phyloP scores from a whole-genome alignment of 306 rosid genomes.

The Acacia crassicarpa region DNA sequence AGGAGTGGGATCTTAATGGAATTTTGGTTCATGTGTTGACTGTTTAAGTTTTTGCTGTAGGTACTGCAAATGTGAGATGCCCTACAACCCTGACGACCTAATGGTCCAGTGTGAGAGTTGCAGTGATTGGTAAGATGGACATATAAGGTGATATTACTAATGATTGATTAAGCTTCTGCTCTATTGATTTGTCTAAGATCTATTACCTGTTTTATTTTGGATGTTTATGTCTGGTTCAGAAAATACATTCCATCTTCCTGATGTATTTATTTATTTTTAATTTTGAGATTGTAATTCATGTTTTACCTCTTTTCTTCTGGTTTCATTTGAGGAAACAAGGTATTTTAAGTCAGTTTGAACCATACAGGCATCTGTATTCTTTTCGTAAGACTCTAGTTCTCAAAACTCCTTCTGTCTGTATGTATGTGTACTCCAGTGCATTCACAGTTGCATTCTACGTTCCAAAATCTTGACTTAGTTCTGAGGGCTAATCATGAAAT shows the following conservation, averaged over 20 bases:
- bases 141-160: slow-evolving; percentile 8
- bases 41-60: slow-evolving; percentile 50
- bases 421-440: background rate
- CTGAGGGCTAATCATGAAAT: background rate
- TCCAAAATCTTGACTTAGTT: slow-evolving; percentile 6
- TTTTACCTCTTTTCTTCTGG: slow-evolving; percentile 32
- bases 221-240: slow-evolving; percentile 21
- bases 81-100: slow-evolving; percentile 94
- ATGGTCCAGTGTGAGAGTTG: slow-evolving; percentile 98
- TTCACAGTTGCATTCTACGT: background rate
- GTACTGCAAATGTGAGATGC: slow-evolving; percentile 99
- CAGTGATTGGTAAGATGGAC: slow-evolving; percentile 79
- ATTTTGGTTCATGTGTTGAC: slow-evolving; percentile 27
- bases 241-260: slow-evolving; percentile 13
- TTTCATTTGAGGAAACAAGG: slow-evolving; percentile 33
- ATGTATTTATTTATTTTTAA: slow-evolving; percentile 34
- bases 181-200: slow-evolving; percentile 16
- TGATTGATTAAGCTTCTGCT: slow-evolving; percentile 6
- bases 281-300: slow-evolving; percentile 21
- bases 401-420: background rate
- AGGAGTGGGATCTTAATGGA: slow-evolving; percentile 12
- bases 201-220: slow-evolving; percentile 21
- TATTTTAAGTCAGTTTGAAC: slow-evolving; percentile 35
- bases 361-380: slow-evolving; percentile 27
- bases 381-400: slow-evolving; percentile 23